phyloP scores from a whole-genome alignment of 2,329 filamentous ascomycete species.

The Dryadomyces quercivorus region DNA sequence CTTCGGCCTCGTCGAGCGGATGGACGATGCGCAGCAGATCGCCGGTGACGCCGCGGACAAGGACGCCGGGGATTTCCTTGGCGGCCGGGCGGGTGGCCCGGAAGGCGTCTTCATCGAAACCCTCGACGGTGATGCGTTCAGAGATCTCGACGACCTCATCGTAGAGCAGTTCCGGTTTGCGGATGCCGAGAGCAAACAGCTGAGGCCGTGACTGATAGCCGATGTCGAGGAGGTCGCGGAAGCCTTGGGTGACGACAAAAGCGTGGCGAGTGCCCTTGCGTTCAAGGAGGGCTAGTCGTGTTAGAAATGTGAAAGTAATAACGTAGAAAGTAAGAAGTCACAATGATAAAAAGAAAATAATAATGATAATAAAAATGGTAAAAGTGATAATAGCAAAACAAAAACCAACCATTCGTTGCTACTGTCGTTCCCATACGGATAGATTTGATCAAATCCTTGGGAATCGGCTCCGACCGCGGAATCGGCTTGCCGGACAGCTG shows the following conservation, averaged over 20 bases:
- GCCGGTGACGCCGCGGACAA: conserved; percentile 53
- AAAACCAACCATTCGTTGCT: conserved; percentile 57
- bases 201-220: conserved; percentile 82
- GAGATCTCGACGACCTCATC: conserved; percentile 74
- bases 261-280: conserved; percentile 82
- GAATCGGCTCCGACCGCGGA: conserved; percentile 54
- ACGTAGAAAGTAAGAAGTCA: too few species aligned
- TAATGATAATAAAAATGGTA: too few species aligned
- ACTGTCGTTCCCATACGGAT: conserved; percentile 92
- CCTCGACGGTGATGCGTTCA: conserved; percentile 80
- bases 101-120: conserved; percentile 17
- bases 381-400: not conserved
- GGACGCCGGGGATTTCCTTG: conserved; percentile 19
- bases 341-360: not conserved
- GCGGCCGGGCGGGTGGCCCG: conserved; percentile 19
- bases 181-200: conserved; percentile 82
- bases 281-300: conserved; percentile 52
- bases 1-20: conserved; percentile 40
- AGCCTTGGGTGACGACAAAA: conserved; percentile 78
- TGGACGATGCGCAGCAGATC: conserved; percentile 57
- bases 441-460: conserved; percentile 28
- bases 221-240: conserved; percentile 77
- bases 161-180: conserved; percentile 77
- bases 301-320: too few species aligned
- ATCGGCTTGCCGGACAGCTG: conserved; percentile 61